Evolutionary conservation across 1,284 basidiomycete genomes (phyloP), one percentile per base, ranked within the genome.

Genomic region (Xerocomus minutiporus): DNA sequence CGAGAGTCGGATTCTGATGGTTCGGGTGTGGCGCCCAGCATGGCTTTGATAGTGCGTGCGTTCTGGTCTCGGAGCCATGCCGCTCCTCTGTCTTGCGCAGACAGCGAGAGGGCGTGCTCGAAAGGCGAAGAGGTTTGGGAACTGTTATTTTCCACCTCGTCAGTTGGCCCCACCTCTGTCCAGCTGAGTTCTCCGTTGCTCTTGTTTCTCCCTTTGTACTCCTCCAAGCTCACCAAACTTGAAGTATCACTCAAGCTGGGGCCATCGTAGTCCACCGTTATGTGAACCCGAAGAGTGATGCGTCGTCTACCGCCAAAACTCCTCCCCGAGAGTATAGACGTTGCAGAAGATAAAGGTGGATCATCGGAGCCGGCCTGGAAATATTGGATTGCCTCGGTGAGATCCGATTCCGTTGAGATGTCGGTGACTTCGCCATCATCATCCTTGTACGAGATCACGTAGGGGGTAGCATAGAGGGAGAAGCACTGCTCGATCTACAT

Each of bases 211-310:
- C 74, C 75, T 60, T 71, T 75, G 70, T 84, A 87, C 56, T 90
- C 89, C 25, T 90, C 88, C 59, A 85, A 62, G 61, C 87, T 90
- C 40, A 80, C 80, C 12, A 93, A 74, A 11, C 90, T 93, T 7
- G 82, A 84, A 1, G 91, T 90, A 61, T 95, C 93, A 13, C 89
- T 93, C 52, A 95, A 75, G 67, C 86, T 91, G n/a, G 88, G 91
- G 0, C 91, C 91, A 64, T 95, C 93, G 61, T 92, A 93, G 58
- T 93, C 91, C 53, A 93, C 83, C 4, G 78, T 75, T 31, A 96
- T 84, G 43, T 84, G 78, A 41, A 95, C 81, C 15, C 81, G 77
- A 23, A 95, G 72, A 1, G 84, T 88, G 53, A 95, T 88, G 67
- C 83, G 90, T 36, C 83, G 90, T 40, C 79, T 75, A 38, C 75